Percentiles rank a stretch among this genome's conserved stretches.
Conservation (phyloP, 495 filamentous ascomycete species). For the Penicillium turbatum region DNA sequence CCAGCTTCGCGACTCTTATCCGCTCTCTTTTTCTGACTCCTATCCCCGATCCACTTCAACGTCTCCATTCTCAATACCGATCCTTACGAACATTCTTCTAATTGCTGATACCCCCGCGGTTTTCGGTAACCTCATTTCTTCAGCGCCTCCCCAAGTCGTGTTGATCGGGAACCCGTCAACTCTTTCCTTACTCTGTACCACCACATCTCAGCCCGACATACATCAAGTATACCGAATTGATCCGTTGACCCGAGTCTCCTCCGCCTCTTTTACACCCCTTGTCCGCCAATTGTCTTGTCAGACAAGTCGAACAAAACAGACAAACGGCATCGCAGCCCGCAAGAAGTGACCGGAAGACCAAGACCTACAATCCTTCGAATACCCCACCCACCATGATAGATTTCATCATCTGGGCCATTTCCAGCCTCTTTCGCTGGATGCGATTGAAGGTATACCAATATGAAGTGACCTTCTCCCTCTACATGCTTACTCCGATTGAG, state of each 20-base stretch:
- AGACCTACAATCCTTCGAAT: neutral
- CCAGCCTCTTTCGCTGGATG: conserved; percentile 56
- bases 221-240: neutral
- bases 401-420: conserved; percentile 36
- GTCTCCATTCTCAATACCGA: neutral
- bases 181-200: neutral
- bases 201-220: neutral
- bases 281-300: no score
- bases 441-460: conserved; percentile 82
- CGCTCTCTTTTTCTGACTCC: neutral
- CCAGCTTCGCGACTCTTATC: neutral
- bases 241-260: no score
- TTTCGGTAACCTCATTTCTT: neutral
- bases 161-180: neutral
- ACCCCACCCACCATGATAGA: conserved; percentile 22
- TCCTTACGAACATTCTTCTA: neutral
- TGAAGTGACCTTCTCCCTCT: conserved; percentile 77
- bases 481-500: conserved; percentile 82
- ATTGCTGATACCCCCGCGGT: neutral
- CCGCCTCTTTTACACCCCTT: no score
- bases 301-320: neutral
- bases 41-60: neutral
- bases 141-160: neutral
- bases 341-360: neutral
- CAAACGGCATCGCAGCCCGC: neutral